Evolutionary conservation across 129 eudicot genomes (phyloP).

Genomic region (Chrysanthemum makinoi): DNA sequence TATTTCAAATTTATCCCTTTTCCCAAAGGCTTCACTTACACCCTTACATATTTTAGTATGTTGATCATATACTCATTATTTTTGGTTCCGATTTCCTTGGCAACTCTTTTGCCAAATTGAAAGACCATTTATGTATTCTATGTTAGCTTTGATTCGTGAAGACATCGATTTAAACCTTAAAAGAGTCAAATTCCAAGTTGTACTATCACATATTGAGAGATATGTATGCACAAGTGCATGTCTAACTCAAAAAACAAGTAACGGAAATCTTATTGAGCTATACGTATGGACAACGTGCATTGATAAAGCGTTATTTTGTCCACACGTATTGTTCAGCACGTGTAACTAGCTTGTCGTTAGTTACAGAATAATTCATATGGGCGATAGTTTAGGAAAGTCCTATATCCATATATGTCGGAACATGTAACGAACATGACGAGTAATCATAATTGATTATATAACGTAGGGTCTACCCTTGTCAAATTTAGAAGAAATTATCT

Average conservation of each 20-base stretch:
- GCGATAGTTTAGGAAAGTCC: not conserved
- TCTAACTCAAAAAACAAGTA: not conserved
- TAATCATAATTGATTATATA: not conserved
- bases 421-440: not conserved
- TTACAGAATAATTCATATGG: not conserved
- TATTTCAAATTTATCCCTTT: not conserved
- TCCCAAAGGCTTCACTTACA: not conserved
- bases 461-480: not conserved
- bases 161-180: not conserved
- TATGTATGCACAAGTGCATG: not conserved
- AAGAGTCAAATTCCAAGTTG: not conserved
- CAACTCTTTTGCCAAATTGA: not conserved
- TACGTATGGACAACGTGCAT: not conserved
- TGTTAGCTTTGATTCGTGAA: slow-evolving; percentile 3
- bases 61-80: not conserved
- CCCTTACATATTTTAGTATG: not conserved
- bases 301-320: not conserved
- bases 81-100: slow-evolving; percentile 1
- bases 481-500: not conserved
- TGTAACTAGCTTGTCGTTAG: not conserved
- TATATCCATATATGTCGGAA: not conserved
- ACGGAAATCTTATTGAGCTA: not conserved
- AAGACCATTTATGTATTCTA: too few species aligned
- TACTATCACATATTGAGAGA: not conserved
- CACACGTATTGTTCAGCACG: not conserved